Conservation (phyloP, 2,329 filamentous ascomycete genomes). For the Lecanicillium sp. region DNA sequence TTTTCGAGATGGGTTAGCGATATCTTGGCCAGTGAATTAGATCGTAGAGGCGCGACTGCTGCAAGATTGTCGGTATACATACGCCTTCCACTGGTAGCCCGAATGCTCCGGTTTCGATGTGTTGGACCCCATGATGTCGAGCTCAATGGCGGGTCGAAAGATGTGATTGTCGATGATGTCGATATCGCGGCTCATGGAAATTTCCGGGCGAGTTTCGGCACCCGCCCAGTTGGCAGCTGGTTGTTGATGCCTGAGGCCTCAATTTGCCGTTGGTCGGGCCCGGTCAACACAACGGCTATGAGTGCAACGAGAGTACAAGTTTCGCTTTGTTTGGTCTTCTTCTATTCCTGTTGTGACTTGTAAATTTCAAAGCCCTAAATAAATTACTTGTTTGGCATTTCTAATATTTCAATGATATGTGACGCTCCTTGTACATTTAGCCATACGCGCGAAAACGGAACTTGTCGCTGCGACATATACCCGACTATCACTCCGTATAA, state of each 20-base stretch:
- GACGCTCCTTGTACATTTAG: no score
- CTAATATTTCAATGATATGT: no score
- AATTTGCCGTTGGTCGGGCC: background rate
- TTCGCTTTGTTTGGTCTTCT: no score
- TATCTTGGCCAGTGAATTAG: conserved; percentile 9
- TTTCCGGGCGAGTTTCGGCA: conserved; percentile 26
- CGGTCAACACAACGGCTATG: no score
- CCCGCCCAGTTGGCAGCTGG: conserved; percentile 16
- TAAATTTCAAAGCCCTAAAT: no score
- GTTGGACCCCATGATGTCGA: conserved; percentile 46
- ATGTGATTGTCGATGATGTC: conserved; percentile 18
- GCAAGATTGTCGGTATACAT: conserved; percentile 19
- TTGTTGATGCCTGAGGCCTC: conserved; percentile 23
- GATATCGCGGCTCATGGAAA: conserved; percentile 22
- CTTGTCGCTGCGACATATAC: no score
- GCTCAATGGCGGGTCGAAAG: conserved; percentile 11
- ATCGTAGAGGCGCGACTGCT: background rate
- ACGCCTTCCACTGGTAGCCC: conserved; percentile 46
- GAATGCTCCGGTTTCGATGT: conserved; percentile 42
- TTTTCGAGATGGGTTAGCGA: conserved; percentile 14
- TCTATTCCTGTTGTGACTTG: no score
- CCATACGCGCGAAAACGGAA: no score
- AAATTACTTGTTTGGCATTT: no score
- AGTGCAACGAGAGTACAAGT: no score
- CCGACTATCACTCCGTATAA: no score